phyloP scores from a whole-genome alignment of 805 yeast species.

The Candida railenensis region DNA sequence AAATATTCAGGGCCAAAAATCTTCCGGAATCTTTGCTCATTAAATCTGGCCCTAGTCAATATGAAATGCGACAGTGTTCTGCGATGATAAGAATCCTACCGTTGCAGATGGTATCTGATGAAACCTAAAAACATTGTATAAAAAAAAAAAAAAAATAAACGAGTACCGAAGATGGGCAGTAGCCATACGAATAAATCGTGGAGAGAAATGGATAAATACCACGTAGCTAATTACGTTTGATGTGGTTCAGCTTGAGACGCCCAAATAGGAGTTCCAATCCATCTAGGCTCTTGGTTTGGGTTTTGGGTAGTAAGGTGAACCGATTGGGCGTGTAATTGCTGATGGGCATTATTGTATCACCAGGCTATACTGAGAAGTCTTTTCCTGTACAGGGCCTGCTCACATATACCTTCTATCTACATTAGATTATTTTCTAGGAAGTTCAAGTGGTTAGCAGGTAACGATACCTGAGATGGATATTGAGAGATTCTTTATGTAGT shows the following conservation, averaged over 20 bases:
- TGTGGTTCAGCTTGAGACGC: too few species aligned
- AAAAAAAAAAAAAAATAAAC: conserved; percentile 5
- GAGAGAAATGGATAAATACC: neutral
- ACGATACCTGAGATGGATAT: too few species aligned
- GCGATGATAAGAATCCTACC: conserved; percentile 8
- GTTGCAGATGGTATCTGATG: conserved; percentile 7
- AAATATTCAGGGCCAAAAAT: too few species aligned
- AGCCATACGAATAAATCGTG: neutral
- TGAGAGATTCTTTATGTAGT: too few species aligned
- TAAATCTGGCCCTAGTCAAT: neutral
- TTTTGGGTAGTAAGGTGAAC: too few species aligned
- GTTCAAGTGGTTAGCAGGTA: too few species aligned
- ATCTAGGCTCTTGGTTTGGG: too few species aligned
- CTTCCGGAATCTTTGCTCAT: neutral
- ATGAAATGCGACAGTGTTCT: conserved; percentile 3
- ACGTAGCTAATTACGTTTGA: neutral
- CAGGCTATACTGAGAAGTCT: too few species aligned
- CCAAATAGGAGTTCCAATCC: too few species aligned
- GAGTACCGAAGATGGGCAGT: neutral
- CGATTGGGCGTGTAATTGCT: too few species aligned
- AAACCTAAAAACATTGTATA: conserved; percentile 1
- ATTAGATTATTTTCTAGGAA: too few species aligned
- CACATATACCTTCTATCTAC: neutral
- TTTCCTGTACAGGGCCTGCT: neutral
- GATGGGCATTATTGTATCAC: too few species aligned